Evolutionary conservation across 805 yeast genomes (phyloP).

Genomic region (Candida michaelii): DNA sequence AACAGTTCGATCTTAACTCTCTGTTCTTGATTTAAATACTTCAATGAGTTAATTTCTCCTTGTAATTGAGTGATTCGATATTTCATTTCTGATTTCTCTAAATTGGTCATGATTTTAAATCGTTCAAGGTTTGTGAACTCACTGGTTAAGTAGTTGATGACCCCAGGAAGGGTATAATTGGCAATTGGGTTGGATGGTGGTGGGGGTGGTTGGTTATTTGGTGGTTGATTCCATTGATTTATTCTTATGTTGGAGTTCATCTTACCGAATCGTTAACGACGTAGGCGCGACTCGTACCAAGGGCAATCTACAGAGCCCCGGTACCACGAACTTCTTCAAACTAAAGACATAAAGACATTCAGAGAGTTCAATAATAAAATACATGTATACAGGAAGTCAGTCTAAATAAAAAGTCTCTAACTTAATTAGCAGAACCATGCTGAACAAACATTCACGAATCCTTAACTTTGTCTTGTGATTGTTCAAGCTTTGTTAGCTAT

Average conservation of each 20-base stretch:
- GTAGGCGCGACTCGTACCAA: no score
- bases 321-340: no score
- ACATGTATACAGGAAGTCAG: no score
- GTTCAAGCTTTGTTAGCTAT: slow-evolving; percentile 30
- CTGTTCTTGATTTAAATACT: slow-evolving; percentile 43
- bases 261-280: no score
- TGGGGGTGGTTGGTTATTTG: slow-evolving; percentile 8
- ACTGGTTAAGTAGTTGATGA: slow-evolving; percentile 57
- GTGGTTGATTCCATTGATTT: slow-evolving; percentile 10
- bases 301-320: no score
- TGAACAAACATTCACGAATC: no score
- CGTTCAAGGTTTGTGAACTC: slow-evolving; percentile 50
- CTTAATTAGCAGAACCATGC: no score
- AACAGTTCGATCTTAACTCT: slow-evolving; percentile 37
- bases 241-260: slow-evolving; percentile 3
- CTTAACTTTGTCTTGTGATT: no score
- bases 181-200: slow-evolving; percentile 35
- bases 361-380: no score
- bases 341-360: no score
- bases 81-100: slow-evolving; percentile 54
- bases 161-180: slow-evolving; percentile 55
- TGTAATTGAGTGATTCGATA: slow-evolving; percentile 51
- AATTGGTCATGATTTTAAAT: slow-evolving; percentile 49
- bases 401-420: no score
- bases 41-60: slow-evolving; percentile 49